Base-by-base conservation (phyloP, 169 alveolate genomes). In the Cryptosporidium meleagridis region DNA sequence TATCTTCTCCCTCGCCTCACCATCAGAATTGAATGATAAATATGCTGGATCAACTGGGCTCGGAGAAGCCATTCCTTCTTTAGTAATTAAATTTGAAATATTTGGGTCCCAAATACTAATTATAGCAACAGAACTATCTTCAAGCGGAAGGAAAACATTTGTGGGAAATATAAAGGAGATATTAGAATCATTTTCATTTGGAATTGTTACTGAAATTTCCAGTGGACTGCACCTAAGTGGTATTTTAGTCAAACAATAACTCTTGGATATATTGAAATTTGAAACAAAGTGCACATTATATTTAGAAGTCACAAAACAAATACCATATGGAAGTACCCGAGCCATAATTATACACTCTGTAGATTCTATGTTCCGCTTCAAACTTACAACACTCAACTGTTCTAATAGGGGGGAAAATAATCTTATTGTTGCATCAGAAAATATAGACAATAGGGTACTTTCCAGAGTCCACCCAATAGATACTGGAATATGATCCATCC, bases 361-460 rank as follows among this genome's bases (percentile, higher is more conserved):
- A 39, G 68, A 14, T 37, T 92, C 87, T 39, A 92, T 91, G 41
- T 55, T 69, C 31, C 87, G 93, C 58, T 92, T 94, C 31, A 93
- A 55, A 2, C 93, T 75, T 72, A 89, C 70, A 48, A 92, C 86
- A 45, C 44, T 91, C 62, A 85, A 84, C 71, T 91, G 91, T 58
- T 93, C 95, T 48, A 93, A 75, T 58, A 87, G 75, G 23, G 94
- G 92, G 3, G 95, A 93, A 67, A 92, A 92, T 58, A 91, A 92
- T 35, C 94, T 84, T 23, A 93, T 91, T 58, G 93, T 92, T 26
- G 91, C 93, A 69, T 93, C 95, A 18, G 91, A 70, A 85, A 93
- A 93, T 41, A 93, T 75, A 68, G 92, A 92, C 39, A 93, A 91
- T 73, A 93, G 31, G n/a, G 65, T 80, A 37, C 52, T 44, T 26